A percentile compares a stretch with the other conserved stretches of the same genome.
Conservation (phyloP, 139 green algal genomes). For the Medakamo hakoo region DNA sequence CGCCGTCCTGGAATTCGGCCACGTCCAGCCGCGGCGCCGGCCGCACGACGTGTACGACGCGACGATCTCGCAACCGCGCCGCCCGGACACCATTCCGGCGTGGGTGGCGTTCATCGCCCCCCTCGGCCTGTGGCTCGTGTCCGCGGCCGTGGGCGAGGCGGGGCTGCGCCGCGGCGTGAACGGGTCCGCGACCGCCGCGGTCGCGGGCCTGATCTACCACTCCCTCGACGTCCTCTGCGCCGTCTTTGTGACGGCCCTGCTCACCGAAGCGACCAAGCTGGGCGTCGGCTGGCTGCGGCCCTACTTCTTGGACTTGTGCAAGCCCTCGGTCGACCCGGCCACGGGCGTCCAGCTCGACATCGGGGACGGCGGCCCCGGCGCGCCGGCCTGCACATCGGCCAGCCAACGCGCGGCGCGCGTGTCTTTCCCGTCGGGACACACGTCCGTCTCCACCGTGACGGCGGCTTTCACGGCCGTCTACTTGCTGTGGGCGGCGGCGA, state of each 20-base stretch:
- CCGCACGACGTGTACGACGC: background rate
- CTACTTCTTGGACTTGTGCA: background rate
- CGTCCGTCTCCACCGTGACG: background rate
- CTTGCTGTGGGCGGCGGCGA: conserved; percentile 1
- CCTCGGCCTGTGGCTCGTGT: background rate
- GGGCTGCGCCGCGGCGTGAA: background rate
- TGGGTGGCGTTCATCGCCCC: background rate
- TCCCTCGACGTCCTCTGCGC: background rate
- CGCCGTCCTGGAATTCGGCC: background rate
- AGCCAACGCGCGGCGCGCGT: background rate
- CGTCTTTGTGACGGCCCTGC: background rate
- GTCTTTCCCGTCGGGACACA: background rate
- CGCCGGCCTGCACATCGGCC: too few species aligned
- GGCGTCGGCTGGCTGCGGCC: background rate
- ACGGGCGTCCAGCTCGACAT: background rate
- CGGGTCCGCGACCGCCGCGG: background rate
- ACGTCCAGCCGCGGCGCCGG: background rate
- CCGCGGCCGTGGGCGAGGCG: background rate
- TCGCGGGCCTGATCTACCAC: background rate
- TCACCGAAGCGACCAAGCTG: background rate
- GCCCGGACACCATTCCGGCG: background rate
- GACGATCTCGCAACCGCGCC: background rate
- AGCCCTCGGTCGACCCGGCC: too few species aligned
- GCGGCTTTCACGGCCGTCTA: background rate
- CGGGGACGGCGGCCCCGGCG: too few species aligned